phyloP scores from a whole-genome alignment of 164 flowering plant species.

The Nymphaea colorata region DNA sequence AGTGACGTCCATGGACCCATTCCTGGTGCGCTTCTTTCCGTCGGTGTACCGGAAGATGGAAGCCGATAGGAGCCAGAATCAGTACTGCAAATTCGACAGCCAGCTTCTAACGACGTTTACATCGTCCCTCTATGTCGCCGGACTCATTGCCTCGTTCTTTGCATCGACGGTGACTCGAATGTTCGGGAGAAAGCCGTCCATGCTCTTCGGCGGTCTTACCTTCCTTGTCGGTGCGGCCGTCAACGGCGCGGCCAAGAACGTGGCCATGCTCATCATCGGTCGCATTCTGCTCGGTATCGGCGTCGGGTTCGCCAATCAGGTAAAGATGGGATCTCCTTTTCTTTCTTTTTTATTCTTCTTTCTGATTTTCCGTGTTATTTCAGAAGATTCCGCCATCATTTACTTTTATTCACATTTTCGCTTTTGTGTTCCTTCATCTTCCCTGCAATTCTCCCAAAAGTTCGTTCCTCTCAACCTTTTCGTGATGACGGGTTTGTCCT shows the following conservation, averaged over 20 bases:
- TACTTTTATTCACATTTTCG: too few relatives aligned
- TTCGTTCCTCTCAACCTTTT: too few relatives aligned
- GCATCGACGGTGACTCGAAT: constrained; percentile 44
- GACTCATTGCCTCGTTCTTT: constrained; percentile 34
- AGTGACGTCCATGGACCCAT: constrained; percentile 52
- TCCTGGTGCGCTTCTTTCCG: constrained; percentile 49
- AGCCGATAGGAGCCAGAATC: constrained; percentile 19
- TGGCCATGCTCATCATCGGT: constrained; percentile 64
- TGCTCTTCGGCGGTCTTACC: constrained; percentile 50
- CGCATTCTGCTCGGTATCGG: constrained; percentile 64
- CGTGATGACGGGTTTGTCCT: too few relatives aligned
- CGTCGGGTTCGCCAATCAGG: constrained; percentile 72
- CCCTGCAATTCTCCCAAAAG: too few relatives aligned
- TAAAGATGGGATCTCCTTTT: constrained; percentile 4
- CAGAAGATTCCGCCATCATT: too few relatives aligned
- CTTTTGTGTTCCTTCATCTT: too few relatives aligned
- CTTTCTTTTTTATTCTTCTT: background rate
- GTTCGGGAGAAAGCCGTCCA: constrained; percentile 44
- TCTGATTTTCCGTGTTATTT: background rate
- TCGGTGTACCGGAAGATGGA: constrained; percentile 33
- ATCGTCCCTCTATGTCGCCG: constrained; percentile 62
- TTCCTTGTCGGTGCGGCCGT: constrained; percentile 48
- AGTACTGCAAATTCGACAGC: constrained; percentile 63
- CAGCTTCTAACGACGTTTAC: constrained; percentile 45
- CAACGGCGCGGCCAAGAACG: constrained; percentile 37